A percentile compares a stretch with the other conserved stretches of the same genome.
Evolutionary conservation across 208 protist genomes (phyloP).

Genomic region (Trypanosoma vivax): DNA sequence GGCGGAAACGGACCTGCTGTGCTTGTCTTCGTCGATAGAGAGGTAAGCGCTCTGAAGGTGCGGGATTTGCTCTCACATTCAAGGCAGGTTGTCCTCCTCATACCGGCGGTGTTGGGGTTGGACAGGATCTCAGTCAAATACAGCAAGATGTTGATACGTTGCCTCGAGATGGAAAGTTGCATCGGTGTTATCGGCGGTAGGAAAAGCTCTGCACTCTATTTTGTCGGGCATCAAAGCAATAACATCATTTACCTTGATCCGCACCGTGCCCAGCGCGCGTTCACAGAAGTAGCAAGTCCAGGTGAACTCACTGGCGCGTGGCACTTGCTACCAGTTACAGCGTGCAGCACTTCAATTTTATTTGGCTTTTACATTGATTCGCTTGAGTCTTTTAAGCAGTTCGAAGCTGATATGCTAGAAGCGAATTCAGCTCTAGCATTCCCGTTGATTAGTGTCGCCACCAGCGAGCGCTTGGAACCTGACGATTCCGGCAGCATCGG

Average conservation of each 20-base stretch:
- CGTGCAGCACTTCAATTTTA: conserved; percentile 46
- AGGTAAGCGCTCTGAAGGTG: conserved; percentile 22
- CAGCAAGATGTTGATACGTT: conserved; percentile 23
- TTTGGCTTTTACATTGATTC: conserved; percentile 57
- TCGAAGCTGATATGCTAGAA: conserved; percentile 28
- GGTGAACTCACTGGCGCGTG: conserved; percentile 8
- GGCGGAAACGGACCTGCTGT: conserved; percentile 30
- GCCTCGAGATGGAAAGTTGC: conserved; percentile 39
- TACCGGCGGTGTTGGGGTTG: conserved; percentile 56
- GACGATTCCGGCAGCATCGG: too few species aligned
- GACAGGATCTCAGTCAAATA: conserved; percentile 40
- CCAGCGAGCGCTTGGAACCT: background rate
- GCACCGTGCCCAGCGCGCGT: conserved; percentile 65
- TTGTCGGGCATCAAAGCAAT: conserved; percentile 52
- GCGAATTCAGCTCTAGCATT: conserved; percentile 35
- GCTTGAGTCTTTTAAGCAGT: conserved; percentile 25
- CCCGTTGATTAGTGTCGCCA: conserved; percentile 30
- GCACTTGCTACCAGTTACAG: background rate
- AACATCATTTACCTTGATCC: conserved; percentile 64
- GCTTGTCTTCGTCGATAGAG: conserved; percentile 21
- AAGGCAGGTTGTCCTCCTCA: conserved; percentile 40
- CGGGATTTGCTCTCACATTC: conserved; percentile 13
- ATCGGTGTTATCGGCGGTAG: conserved; percentile 58
- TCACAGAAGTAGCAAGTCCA: conserved; percentile 24
- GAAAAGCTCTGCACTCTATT: conserved; percentile 34